A percentile compares a stretch with the other conserved stretches of the same genome.
phyloP scores from a whole-genome alignment of 495 filamentous ascomycete genomes.

The Bacidia gigantensis region DNA sequence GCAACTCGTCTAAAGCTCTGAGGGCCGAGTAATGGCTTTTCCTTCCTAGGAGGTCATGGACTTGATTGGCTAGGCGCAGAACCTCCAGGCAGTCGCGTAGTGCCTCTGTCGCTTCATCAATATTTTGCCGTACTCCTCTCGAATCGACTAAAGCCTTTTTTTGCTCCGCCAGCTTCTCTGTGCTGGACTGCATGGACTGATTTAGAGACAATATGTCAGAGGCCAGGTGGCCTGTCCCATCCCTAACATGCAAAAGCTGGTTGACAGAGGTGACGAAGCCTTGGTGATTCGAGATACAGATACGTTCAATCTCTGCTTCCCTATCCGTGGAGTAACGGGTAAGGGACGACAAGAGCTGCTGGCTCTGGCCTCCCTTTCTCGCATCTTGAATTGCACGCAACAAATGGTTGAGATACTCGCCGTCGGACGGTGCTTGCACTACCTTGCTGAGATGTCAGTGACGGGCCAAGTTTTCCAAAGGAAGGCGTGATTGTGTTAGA shows the following conservation, averaged over 20 bases:
- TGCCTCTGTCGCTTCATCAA: constrained; percentile 81
- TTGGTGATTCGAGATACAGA: constrained; percentile 91
- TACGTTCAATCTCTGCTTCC: constrained; percentile 82
- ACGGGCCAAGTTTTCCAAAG: no score
- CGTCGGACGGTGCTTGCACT: constrained; percentile 77
- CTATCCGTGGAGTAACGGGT: constrained; percentile 69
- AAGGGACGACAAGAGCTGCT: constrained; percentile 62
- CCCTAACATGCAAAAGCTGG: constrained; percentile 75
- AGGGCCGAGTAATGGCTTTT: constrained; percentile 94
- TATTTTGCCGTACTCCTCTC: constrained; percentile 82
- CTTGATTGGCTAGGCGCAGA: constrained; percentile 81
- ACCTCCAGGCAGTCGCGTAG: constrained; percentile 87
- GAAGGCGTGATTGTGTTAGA: neutral
- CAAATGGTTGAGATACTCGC: constrained; percentile 87
- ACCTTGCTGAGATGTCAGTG: constrained; percentile 42
- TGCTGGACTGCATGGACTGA: constrained; percentile 88
- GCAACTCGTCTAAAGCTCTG: constrained; percentile 85
- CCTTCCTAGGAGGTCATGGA: constrained; percentile 74
- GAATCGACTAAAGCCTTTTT: constrained; percentile 91
- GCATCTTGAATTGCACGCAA: constrained; percentile 88
- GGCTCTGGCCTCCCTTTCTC: constrained; percentile 56
- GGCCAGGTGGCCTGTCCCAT: constrained; percentile 75
- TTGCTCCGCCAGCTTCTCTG: constrained; percentile 84
- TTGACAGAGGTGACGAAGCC: constrained; percentile 90
- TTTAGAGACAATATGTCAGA: constrained; percentile 87